A percentile compares a stretch with the other conserved stretches of the same genome.
Conservation (phyloP, 306 rosid species). For the Glycine soja region DNA sequence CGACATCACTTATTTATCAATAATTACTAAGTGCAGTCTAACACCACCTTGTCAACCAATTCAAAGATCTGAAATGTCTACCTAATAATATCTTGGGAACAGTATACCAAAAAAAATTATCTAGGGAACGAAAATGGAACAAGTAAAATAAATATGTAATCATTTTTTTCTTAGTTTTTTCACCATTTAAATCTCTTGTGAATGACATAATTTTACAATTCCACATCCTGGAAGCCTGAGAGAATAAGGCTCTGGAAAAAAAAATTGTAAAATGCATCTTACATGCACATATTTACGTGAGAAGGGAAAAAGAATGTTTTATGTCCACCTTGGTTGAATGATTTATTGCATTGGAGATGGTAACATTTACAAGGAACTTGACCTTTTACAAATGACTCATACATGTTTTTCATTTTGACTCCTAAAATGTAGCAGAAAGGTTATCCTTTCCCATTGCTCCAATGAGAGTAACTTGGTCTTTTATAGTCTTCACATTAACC, state of each 20-base stretch:
- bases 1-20: not conserved
- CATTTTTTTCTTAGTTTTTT: not conserved
- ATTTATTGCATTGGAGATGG: conserved; percentile 37
- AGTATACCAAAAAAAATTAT: not conserved
- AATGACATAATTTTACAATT: conserved; percentile 41
- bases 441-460: conserved; percentile 22
- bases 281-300: conserved; percentile 36
- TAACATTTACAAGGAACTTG: conserved; percentile 36
- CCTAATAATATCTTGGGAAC: not conserved
- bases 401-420: not conserved
- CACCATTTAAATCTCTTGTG: not conserved
- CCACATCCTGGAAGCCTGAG: not conserved
- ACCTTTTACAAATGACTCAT: not conserved
- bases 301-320: conserved; percentile 35
- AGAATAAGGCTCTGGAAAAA: not conserved
- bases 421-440: conserved; percentile 1
- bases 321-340: conserved; percentile 25
- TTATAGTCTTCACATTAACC: conserved; percentile 18
- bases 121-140: not conserved
- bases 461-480: not conserved
- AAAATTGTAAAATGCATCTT: conserved; percentile 20
- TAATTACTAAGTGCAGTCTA: not conserved
- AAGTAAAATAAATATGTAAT: not conserved
- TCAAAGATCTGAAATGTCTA: not conserved
- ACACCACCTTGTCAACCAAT: not conserved